A percentile compares a stretch with the other conserved stretches of the same genome.
phyloP scores from a whole-genome alignment of 495 filamentous ascomycete genomes.

The Lasiosphaeris hirsuta region DNA sequence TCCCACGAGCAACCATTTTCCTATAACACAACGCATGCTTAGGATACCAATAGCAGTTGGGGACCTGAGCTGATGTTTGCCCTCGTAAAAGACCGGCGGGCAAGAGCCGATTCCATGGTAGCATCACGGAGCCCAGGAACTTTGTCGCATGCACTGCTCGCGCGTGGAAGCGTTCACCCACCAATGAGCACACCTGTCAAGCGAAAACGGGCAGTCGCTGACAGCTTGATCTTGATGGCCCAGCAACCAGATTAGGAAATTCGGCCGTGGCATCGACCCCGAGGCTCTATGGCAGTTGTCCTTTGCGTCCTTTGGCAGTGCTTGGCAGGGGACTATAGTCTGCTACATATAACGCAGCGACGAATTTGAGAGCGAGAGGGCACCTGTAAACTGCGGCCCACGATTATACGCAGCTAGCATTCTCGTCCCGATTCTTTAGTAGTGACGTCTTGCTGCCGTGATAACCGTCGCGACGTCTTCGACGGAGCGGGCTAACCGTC shows the following conservation, averaged over 20 bases:
- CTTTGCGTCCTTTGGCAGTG: too few relatives aligned
- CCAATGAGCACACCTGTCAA: constrained; percentile 19
- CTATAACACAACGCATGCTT: neutral
- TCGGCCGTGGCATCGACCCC: neutral
- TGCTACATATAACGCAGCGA: too few relatives aligned
- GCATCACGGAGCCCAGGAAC: constrained; percentile 4
- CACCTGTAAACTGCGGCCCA: too few relatives aligned
- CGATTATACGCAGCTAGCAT: too few relatives aligned
- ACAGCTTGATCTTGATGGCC: neutral
- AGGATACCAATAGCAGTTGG: neutral
- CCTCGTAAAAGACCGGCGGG: neutral
- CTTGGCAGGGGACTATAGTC: too few relatives aligned
- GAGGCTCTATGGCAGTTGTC: neutral
- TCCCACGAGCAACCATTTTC: neutral
- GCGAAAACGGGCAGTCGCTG: constrained; percentile 15
- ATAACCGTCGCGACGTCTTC: too few relatives aligned
- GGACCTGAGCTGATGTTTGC: neutral
- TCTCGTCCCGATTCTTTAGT: too few relatives aligned
- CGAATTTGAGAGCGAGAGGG: too few relatives aligned
- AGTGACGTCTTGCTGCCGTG: too few relatives aligned
- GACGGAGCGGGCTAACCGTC: too few relatives aligned
- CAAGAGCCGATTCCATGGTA: constrained; percentile 9
- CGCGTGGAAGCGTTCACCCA: neutral
- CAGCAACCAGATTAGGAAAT: constrained; percentile 9
- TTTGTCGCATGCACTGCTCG: neutral